Percentiles rank a stretch among this genome's conserved stretches.
Evolutionary conservation across 805 yeast genomes (phyloP).

Genomic region (Yarrowia sp.): DNA sequence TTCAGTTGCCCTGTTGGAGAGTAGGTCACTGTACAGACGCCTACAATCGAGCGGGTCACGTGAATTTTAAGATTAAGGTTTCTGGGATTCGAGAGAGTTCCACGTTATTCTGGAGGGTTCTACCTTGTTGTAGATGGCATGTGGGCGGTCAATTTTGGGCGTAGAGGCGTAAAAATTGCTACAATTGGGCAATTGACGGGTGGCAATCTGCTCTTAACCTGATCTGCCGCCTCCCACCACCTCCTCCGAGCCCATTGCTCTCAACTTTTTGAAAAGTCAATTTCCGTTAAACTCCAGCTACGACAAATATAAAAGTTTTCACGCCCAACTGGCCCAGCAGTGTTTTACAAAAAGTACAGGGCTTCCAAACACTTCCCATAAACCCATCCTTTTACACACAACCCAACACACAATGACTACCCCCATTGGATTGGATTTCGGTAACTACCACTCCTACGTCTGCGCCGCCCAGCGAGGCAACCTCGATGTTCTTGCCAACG

Average conservation of each 20-base stretch:
- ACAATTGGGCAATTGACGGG: background rate
- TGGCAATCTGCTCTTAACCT: background rate
- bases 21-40: too few species aligned
- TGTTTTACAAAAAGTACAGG: background rate
- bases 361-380: constrained; percentile 3
- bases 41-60: constrained; percentile 8
- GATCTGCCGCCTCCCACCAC: too few species aligned
- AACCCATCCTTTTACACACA: constrained; percentile 7
- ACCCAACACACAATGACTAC: constrained; percentile 66
- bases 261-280: constrained; percentile 32
- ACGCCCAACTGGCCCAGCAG: background rate
- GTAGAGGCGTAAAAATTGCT: background rate
- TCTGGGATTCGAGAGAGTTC: constrained; percentile 27
- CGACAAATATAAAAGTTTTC: constrained; percentile 37
- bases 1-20: too few species aligned
- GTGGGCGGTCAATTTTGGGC: background rate
- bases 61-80: constrained; percentile 10
- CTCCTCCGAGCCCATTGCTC: background rate
- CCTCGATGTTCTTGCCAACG: constrained; percentile 96
- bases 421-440: constrained; percentile 98
- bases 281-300: constrained; percentile 7
- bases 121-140: constrained; percentile 3
- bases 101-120: constrained; percentile 38
- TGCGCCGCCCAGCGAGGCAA: constrained; percentile 97
- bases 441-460: constrained; percentile 90